Evolutionary conservation across 805 yeast species (phyloP), one percentile per base, ranked within the genome.

Genomic region (Priceomyces haplophilus): DNA sequence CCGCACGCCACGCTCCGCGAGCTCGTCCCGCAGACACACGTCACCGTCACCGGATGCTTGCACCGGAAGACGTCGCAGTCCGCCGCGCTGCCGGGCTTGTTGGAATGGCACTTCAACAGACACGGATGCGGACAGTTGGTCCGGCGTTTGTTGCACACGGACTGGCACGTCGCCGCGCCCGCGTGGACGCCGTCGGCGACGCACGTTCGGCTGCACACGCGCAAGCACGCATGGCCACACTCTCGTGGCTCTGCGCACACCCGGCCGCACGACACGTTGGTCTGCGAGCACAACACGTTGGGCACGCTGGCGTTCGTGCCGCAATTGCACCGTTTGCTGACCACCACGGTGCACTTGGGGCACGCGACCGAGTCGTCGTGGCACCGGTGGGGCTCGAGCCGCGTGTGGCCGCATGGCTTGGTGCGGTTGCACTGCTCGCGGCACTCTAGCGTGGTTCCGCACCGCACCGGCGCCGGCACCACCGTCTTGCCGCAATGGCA

Each of bases 401-500:
- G 61, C 8, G 24, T 21, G 59, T 88, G 96, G 0, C 91, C 95
- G 72, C 96, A 88, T 0, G 60, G 50, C 25, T 69, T 69, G 2
- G 67, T 68, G 38, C 87, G 68, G 3, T 67, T 62, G 61, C 96
- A 88, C 47, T 78, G 88, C 46, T 77, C 73, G 18, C 67, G 70
- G 63, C 96, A 88, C 8, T 71, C 72, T 3, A 85, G 57, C 35
- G 62, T 69, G 0, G 87, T 78, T 11, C 96, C 96, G 65, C 96
- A 88, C 49, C 96, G 67, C 7, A 87, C 88, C 0, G 96, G 96
- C 0, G 95, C 96, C 16, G 73, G 75, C 4, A 88, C 71, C 3
- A 85, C 75, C 0, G 96, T 88, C 48, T 75, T 72, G 2, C 96
- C 95, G 67, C 96, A 88, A 38, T 83, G 75, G 56, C 96, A 88